Percentiles rank a stretch among this genome's conserved stretches.
Evolutionary conservation across 352 stramenopile genomes (phyloP).

Genomic region (Thalassiosira oceanica): DNA sequence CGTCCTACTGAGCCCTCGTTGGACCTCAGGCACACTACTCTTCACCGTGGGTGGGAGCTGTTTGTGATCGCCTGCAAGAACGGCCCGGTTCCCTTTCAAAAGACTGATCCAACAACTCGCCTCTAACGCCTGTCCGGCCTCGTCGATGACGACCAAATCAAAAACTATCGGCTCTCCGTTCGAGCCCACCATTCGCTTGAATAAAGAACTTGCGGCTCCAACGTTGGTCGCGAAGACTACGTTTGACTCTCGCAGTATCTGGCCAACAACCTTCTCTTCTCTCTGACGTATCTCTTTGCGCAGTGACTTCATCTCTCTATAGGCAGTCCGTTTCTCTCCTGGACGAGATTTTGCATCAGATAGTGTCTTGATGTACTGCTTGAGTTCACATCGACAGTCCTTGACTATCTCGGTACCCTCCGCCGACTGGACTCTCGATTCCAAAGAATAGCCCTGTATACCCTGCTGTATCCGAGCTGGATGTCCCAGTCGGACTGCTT

Average conservation of each 20-base stretch:
- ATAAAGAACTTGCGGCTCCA: conserved; percentile 87
- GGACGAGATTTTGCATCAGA: conserved; percentile 50
- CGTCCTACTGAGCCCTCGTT: conserved; percentile 86
- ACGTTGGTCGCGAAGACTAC: conserved; percentile 96
- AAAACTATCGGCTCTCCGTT: conserved; percentile 77
- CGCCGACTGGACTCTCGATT: conserved; percentile 87
- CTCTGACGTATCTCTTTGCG: conserved; percentile 91
- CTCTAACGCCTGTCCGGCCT: conserved; percentile 96
- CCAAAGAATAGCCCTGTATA: conserved; percentile 91
- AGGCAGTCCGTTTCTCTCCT: conserved; percentile 62
- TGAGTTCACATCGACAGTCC: conserved; percentile 91
- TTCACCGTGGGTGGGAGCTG: conserved; percentile 98
- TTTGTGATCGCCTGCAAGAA: conserved; percentile 90
- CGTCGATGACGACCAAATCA: conserved; percentile 95
- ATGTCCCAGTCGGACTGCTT: conserved; percentile 89
- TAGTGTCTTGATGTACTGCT: conserved; percentile 58
- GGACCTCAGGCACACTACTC: conserved; percentile 79
- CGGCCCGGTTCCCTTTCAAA: conserved; percentile 86
- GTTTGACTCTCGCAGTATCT: conserved; percentile 89
- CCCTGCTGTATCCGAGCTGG: conserved; percentile 89
- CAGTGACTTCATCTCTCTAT: conserved; percentile 87
- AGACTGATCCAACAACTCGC: conserved; percentile 94
- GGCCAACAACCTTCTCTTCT: conserved; percentile 90
- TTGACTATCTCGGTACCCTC: conserved; percentile 95
- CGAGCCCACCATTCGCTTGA: conserved; percentile 79